Conservation (phyloP, 176 grass and related monocot species). For the Thinopyrum elongatum region DNA sequence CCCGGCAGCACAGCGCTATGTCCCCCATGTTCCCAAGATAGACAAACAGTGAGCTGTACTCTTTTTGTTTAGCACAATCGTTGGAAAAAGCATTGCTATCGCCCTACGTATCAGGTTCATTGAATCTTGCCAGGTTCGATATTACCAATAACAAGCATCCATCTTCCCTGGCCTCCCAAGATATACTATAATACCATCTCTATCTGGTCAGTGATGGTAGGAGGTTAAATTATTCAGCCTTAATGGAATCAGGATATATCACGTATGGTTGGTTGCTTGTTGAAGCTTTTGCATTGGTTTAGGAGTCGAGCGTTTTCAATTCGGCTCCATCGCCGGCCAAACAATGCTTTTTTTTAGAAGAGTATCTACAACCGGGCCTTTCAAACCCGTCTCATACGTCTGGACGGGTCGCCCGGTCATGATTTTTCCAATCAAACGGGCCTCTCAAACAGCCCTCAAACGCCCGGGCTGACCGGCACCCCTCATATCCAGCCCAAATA, state of each 20-base stretch:
- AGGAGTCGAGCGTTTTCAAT: neutral
- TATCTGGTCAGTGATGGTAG: neutral
- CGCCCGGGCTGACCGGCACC: too few relatives aligned
- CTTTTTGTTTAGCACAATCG: neutral
- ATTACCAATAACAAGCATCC: neutral
- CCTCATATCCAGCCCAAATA: too few relatives aligned
- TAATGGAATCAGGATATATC: neutral
- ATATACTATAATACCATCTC: neutral
- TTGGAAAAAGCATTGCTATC: slow-evolving; percentile 1
- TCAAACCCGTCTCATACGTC: too few relatives aligned
- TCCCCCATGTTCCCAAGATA: neutral
- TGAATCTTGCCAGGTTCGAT: slow-evolving; percentile 1
- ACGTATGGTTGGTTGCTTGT: too few relatives aligned
- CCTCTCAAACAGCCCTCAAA: too few relatives aligned
- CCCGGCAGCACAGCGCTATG: neutral
- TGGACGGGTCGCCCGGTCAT: too few relatives aligned
- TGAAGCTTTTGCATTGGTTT: neutral
- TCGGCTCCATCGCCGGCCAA: neutral
- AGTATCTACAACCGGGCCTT: too few relatives aligned
- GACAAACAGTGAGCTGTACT: neutral
- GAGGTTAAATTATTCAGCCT: neutral
- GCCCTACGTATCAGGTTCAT: neutral
- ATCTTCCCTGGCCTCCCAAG: neutral
- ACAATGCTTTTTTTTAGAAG: too few relatives aligned
- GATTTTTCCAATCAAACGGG: too few relatives aligned